Evolutionary conservation across 768 basidiomycete species (phyloP).

Genomic region (Clavaria fumosa): DNA sequence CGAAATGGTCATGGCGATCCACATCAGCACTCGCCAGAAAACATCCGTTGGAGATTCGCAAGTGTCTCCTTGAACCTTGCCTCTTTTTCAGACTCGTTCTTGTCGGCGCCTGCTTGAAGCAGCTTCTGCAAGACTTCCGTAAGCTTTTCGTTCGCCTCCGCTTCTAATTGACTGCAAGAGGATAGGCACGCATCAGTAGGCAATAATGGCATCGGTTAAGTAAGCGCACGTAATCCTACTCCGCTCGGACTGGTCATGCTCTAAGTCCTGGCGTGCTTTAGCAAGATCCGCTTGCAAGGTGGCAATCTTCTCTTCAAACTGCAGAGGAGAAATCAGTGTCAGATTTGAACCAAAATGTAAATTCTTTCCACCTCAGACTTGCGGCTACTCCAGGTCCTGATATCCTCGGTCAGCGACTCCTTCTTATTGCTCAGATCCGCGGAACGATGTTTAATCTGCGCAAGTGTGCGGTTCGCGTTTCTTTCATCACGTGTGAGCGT

Average conservation of each 20-base stretch:
- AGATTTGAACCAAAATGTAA: neutral
- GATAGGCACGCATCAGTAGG: neutral
- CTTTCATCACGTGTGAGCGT: conserved; percentile 73
- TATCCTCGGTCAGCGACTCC: conserved; percentile 40
- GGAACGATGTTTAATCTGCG: conserved; percentile 53
- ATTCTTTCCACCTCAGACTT: conserved; percentile 37
- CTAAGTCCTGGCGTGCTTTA: conserved; percentile 57
- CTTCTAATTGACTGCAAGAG: conserved; percentile 60
- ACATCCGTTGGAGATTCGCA: conserved; percentile 69
- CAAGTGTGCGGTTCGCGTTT: conserved; percentile 44
- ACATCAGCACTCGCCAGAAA: conserved; percentile 44
- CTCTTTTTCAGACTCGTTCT: conserved; percentile 75
- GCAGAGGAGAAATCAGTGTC: neutral
- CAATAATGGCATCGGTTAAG: neutral
- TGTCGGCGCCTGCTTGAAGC: conserved; percentile 81
- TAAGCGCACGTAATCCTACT: conserved; percentile 54
- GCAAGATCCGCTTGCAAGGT: conserved; percentile 45
- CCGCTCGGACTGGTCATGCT: conserved; percentile 75
- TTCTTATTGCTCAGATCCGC: conserved; percentile 47
- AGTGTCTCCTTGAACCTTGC: conserved; percentile 75
- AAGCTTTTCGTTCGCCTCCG: conserved; percentile 86
- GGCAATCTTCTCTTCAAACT: conserved; percentile 49
- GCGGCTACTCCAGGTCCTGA: conserved; percentile 28
- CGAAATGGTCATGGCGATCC: neutral
- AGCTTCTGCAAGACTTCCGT: conserved; percentile 69